A percentile compares a stretch with the other conserved stretches of the same genome.
phyloP scores from a whole-genome alignment of 805 yeast genomes.

The Candida sithepensis region DNA sequence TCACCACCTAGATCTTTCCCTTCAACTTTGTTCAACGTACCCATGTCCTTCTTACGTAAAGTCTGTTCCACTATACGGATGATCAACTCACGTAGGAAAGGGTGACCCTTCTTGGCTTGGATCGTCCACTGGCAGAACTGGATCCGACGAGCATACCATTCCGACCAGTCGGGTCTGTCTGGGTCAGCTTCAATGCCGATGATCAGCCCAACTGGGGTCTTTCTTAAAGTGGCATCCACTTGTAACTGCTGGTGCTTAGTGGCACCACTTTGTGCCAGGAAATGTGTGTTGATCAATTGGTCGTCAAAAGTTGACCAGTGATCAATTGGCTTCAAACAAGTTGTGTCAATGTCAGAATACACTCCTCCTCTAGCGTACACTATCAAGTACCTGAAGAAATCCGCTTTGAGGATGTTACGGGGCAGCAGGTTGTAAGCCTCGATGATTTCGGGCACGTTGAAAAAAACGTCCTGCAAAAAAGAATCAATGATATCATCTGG shows the following conservation, averaged over 20 bases:
- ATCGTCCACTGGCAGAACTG: conserved; percentile 98
- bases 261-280: neutral
- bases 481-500: conserved; percentile 60
- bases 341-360: conserved; percentile 88
- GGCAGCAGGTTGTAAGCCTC: conserved; percentile 79
- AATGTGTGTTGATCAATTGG: conserved; percentile 11
- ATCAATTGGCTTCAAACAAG: conserved; percentile 64
- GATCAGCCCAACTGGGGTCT: conserved; percentile 61
- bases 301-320: conserved; percentile 64
- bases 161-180: conserved; percentile 89
- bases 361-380: conserved; percentile 90
- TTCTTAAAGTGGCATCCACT: conserved; percentile 21
- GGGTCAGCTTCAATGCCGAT: conserved; percentile 97
- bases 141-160: conserved; percentile 88
- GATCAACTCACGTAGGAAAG: conserved; percentile 76
- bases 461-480: conserved; percentile 54
- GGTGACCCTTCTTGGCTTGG: conserved; percentile 87
- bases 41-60: conserved; percentile 46
- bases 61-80: conserved; percentile 77
- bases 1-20: conserved; percentile 71
- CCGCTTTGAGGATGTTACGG: conserved; percentile 79
- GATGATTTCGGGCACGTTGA: conserved; percentile 70
- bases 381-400: conserved; percentile 86
- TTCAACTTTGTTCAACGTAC: conserved; percentile 41
- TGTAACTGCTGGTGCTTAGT: conserved; percentile 6